phyloP scores from a whole-genome alignment of 208 protist species.

The Acanthamoeba triangularis region DNA sequence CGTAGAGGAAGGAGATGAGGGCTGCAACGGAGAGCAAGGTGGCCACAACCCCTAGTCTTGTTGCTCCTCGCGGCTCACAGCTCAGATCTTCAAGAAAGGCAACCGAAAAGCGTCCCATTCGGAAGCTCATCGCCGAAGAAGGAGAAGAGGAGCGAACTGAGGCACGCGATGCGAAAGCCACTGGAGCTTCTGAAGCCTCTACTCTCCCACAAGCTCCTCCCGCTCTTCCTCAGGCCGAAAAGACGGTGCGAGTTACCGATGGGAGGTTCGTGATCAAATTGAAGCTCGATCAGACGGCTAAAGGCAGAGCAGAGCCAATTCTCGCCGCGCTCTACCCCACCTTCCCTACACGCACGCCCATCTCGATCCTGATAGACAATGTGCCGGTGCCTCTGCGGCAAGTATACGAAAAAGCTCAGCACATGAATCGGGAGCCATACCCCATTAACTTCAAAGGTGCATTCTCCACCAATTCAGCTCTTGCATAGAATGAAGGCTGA shows the following conservation, averaged over 20 bases:
- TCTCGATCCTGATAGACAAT: background rate
- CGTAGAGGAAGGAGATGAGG: background rate
- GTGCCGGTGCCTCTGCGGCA: background rate
- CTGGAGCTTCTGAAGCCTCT: background rate
- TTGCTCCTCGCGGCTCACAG: background rate
- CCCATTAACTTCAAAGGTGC: constrained; percentile 35
- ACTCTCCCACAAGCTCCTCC: background rate
- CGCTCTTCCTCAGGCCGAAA: background rate
- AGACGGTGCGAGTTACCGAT: background rate
- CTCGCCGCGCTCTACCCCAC: background rate
- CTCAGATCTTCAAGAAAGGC: background rate
- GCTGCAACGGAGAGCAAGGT: background rate
- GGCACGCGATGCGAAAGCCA: background rate
- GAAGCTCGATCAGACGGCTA: background rate
- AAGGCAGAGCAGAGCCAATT: background rate
- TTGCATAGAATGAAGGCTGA: background rate
- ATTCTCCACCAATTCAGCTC: background rate
- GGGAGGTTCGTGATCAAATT: background rate
- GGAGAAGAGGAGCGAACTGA: background rate
- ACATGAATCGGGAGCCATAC: constrained; percentile 10
- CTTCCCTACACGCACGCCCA: background rate
- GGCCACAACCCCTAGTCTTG: background rate
- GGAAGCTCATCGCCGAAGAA: background rate
- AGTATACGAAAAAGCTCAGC: constrained; percentile 1
- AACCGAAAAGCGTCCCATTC: constrained; percentile 1